Percentiles rank a stretch among this genome's conserved stretches.
Conservation (phyloP, 2,329 filamentous ascomycete species). For the Trichoderma harzianum region DNA sequence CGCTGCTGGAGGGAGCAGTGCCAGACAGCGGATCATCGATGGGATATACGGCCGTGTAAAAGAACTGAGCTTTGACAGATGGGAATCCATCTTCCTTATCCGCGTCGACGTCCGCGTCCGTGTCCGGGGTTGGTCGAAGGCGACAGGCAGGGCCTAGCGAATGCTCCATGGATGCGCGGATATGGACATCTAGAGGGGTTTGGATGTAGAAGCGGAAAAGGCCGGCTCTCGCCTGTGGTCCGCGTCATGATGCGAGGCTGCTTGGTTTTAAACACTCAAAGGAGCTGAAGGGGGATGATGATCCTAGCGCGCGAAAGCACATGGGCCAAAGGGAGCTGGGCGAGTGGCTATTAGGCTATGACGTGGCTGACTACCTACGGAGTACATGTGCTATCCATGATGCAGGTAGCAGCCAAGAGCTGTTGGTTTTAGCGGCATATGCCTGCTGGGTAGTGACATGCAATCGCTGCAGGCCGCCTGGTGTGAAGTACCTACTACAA, state of each 20-base stretch:
- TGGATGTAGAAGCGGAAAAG: conserved; percentile 2
- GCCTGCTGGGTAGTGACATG: neutral
- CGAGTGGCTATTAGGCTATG: neutral
- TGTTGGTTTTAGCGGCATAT: neutral
- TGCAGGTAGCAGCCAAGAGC: neutral
- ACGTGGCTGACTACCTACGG: neutral
- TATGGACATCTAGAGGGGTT: neutral
- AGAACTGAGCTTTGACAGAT: conserved; percentile 69
- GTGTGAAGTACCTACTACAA: neutral
- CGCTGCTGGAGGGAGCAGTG: conserved; percentile 47
- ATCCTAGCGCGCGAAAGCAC: conserved; percentile 6
- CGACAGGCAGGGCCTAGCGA: conserved; percentile 60
- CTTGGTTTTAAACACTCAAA: neutral
- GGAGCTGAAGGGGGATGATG: conserved; percentile 1
- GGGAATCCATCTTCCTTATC: conserved; percentile 50
- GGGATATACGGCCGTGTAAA: conserved; percentile 76
- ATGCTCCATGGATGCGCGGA: conserved; percentile 37
- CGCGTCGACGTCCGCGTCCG: conserved; percentile 29
- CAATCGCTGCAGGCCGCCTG: neutral
- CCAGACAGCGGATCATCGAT: conserved; percentile 87
- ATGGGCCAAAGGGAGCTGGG: conserved; percentile 5
- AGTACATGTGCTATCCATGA: neutral
- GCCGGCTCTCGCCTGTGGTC: neutral
- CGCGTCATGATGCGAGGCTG: neutral
- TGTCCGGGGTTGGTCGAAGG: conserved; percentile 41